These are phyloP conservation scores for Laburnicola sp. DNA, from an alignment of 2,329 filamentous ascomycete species.

Conservation along the genomic window DNA sequence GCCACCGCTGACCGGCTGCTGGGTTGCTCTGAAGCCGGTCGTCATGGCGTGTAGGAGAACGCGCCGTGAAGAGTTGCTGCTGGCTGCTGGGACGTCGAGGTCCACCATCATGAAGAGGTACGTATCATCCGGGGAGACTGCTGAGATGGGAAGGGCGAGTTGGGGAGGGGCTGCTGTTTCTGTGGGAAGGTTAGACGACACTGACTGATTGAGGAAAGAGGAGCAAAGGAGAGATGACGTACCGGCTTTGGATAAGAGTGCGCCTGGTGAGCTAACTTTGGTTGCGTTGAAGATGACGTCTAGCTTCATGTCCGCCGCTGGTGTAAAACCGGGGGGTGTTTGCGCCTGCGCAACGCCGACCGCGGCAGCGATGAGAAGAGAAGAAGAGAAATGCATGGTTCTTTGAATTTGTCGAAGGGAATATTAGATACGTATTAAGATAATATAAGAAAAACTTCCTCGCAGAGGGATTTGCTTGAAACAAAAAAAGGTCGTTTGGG, in stretches of 20 bases:
- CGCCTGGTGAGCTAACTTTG: slow-evolving; percentile 32
- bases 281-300: slow-evolving; percentile 40
- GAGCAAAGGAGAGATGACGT: slow-evolving; percentile 1
- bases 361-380: slow-evolving; percentile 28
- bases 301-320: slow-evolving; percentile 30
- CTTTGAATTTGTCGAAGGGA: background rate
- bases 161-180: slow-evolving; percentile 33
- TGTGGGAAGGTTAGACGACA: slow-evolving; percentile 17
- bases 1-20: slow-evolving; percentile 26
- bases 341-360: slow-evolving; percentile 36
- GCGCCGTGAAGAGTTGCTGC: slow-evolving; percentile 30
- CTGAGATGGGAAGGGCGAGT: slow-evolving; percentile 27
- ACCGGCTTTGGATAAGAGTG: slow-evolving; percentile 36
- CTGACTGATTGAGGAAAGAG: background rate
- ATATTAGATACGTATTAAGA: background rate
- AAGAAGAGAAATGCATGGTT: slow-evolving; percentile 31
- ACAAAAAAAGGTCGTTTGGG: background rate
- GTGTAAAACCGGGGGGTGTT: slow-evolving; percentile 36
- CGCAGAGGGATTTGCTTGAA: background rate
- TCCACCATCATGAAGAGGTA: slow-evolving; percentile 45
- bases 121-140: slow-evolving; percentile 21
- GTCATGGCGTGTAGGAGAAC: slow-evolving; percentile 40
- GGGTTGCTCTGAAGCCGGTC: slow-evolving; percentile 39
- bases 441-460: slow-evolving; percentile 1
- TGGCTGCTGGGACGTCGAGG: slow-evolving; percentile 36